Conservation (phyloP, 1,284 basidiomycete genomes). For the Sporisorium exsertum region DNA sequence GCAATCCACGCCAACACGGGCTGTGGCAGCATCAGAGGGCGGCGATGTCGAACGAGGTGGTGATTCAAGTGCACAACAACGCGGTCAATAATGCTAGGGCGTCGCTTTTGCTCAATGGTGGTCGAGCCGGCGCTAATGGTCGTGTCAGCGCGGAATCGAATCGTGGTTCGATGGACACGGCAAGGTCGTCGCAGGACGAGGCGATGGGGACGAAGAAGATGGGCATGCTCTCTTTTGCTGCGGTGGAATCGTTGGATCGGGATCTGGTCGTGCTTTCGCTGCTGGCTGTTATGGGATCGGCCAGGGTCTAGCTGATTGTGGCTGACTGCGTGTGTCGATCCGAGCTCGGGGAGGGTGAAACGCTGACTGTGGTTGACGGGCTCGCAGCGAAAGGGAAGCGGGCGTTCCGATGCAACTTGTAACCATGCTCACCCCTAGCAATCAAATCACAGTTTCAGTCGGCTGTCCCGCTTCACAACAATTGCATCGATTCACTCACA, state of each 20-base stretch:
- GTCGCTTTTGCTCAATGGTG: slow-evolving; percentile 31
- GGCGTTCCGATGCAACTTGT: background rate
- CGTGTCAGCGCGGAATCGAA: background rate
- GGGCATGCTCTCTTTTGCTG: slow-evolving; percentile 25
- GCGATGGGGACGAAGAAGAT: slow-evolving; percentile 13
- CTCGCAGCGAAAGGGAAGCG: background rate
- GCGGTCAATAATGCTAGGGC: slow-evolving; percentile 38
- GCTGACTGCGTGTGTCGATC: background rate
- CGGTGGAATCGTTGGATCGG: slow-evolving; percentile 12
- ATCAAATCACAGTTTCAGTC: no score
- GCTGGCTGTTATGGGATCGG: slow-evolving; percentile 39
- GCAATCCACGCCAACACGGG: slow-evolving; percentile 24
- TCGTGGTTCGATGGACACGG: background rate
- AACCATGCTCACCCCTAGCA: no score
- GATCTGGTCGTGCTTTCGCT: slow-evolving; percentile 36
- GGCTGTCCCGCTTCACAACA: no score
- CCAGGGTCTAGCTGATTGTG: background rate
- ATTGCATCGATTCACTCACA: no score
- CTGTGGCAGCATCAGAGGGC: slow-evolving; percentile 45
- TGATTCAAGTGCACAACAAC: slow-evolving; percentile 45
- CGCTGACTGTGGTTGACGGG: background rate
- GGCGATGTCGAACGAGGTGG: slow-evolving; percentile 39
- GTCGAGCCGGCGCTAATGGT: background rate
- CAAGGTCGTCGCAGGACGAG: background rate
- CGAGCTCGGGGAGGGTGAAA: background rate